Evolutionary conservation across 805 yeast genomes (phyloP), one percentile per base, ranked within the genome.

Genomic region (Yamadazyma insecticola): DNA sequence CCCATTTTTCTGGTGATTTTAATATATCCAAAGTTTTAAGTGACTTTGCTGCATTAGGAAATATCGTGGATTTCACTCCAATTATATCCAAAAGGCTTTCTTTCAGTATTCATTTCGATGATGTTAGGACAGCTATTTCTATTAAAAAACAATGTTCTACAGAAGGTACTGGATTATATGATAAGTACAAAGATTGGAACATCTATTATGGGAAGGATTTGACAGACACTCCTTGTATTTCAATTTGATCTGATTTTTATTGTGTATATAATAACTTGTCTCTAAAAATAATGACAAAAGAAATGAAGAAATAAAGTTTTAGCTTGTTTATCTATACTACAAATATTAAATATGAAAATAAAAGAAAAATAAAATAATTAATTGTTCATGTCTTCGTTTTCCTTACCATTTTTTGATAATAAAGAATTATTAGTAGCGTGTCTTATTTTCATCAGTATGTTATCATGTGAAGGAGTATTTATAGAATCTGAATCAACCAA

Each of bases 141-240:
- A 86, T 81, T 3, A 79, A 77, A 51, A 54, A 55, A 19, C 66
- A 60, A 22, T 66, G 70, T 37, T 57, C 50, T 24, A 36, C 44
- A 3, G 35, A 28, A 11, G 60, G 54, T 2, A 53, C 72, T 1
- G 33, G 24, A 2, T 43, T 79, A 43, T 47, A 60, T 32, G 42
- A 41, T 4, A 75, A 69, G 42, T 83, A 78, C 44, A 51, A 50
- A 8, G 72, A 62, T 4, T 84, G 92, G 92, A 54, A 64, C 6
- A 55, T 79, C 2, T 71, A 78, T 76, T 84, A 74, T 42, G 84
- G 81, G 0, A 70, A 67, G 26, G 94, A 84, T 51, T 72, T 74
- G 1, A 66, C 84, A 5, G 88, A 81, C 41, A 63, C 54, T 35
- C 76, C 78, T 4, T 69, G 79, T 54, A 43, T 41, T 27, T 27